Conservation (phyloP, 768 basidiomycete genomes). For the Gymnopilus dilepis region DNA sequence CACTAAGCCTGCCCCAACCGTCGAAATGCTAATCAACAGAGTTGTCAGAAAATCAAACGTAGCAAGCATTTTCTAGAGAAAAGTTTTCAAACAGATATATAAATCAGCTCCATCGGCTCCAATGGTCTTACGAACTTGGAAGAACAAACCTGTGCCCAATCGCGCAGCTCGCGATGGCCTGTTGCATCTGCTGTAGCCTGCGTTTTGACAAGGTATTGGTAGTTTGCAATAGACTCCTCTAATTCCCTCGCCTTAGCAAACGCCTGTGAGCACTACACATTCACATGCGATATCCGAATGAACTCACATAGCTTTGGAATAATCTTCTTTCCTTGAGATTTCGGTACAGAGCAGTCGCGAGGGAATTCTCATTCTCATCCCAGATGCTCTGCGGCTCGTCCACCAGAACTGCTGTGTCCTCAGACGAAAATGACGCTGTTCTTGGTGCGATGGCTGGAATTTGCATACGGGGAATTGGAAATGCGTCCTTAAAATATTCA, state of each 20-base stretch:
- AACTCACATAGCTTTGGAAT: not conserved
- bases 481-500: not conserved
- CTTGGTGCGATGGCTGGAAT: not conserved
- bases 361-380: not conserved
- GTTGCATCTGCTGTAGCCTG: slow-evolving; percentile 8
- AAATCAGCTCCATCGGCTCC: not conserved
- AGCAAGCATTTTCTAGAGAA: not conserved
- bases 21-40: slow-evolving; percentile 7
- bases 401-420: not conserved
- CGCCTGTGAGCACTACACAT: too few relatives aligned
- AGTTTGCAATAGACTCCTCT: not conserved
- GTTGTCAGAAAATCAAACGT: slow-evolving; percentile 5
- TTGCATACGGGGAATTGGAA: not conserved
- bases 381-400: not conserved
- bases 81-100: too few relatives aligned
- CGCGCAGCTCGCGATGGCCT: slow-evolving; percentile 7
- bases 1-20: slow-evolving; percentile 7
- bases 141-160: slow-evolving; percentile 6
- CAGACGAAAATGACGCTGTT: not conserved
- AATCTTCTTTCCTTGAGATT: not conserved
- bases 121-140: not conserved
- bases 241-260: not conserved
- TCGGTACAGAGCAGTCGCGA: not conserved
- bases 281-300: too few relatives aligned
- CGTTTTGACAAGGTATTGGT: slow-evolving; percentile 3